A percentile compares a stretch with the other conserved stretches of the same genome.
These are phyloP conservation scores for Carex pumila DNA, from an alignment of 176 grass and related monocot genomes.

Conservation along the genomic window DNA sequence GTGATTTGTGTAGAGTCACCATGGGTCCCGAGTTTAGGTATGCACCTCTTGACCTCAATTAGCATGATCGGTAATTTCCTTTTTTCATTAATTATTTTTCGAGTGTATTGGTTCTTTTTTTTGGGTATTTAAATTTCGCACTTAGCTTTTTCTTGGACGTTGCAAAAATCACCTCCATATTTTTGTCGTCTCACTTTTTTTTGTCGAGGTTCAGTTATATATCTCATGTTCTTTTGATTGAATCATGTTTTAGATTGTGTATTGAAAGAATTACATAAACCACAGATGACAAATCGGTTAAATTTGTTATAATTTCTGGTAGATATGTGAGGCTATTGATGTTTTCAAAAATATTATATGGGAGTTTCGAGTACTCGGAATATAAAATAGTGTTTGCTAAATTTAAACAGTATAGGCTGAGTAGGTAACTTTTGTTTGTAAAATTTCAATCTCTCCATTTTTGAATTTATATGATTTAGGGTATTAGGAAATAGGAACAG, in stretches of 20 bases:
- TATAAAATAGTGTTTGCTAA: neutral
- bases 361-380: neutral
- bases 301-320: neutral
- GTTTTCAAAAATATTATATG: neutral
- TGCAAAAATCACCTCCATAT: too few relatives aligned
- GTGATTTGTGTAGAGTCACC: neutral
- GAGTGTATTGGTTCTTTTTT: neutral
- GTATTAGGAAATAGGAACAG: neutral
- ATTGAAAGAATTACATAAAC: neutral
- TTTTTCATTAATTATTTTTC: neutral
- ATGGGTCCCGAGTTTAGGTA: constrained; percentile 4
- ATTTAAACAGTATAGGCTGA: too few relatives aligned
- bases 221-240: neutral
- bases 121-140: neutral
- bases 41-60: neutral
- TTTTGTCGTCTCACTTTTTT: neutral
- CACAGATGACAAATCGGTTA: neutral
- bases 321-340: neutral
- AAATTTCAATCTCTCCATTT: neutral
- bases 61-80: constrained; percentile 1
- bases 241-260: neutral
- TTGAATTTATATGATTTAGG: neutral
- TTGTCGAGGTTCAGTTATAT: neutral
- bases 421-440: neutral
- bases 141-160: neutral